A percentile compares a stretch with the other conserved stretches of the same genome.
phyloP scores from a whole-genome alignment of 2,329 filamentous ascomycete genomes.

The Metarhizium robertsii region DNA sequence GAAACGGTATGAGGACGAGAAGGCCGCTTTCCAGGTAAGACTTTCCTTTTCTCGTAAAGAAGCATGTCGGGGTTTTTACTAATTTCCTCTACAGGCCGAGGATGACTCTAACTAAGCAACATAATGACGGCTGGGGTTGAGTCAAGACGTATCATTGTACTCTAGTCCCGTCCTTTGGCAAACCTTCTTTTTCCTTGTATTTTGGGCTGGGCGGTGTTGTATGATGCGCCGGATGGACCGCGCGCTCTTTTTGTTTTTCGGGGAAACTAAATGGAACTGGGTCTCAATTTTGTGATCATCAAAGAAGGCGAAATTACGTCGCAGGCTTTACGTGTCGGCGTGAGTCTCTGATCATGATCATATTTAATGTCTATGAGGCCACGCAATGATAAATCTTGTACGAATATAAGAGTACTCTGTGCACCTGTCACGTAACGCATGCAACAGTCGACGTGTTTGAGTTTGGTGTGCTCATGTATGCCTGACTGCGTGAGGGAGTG shows the following conservation, averaged over 20 bases:
- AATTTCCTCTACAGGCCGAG: slow-evolving; percentile 34
- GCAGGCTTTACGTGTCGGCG: slow-evolving; percentile 8
- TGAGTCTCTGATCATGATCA: slow-evolving; percentile 16
- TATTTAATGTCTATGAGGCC: slow-evolving; percentile 12
- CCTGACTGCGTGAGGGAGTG: too few species aligned
- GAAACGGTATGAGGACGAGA: slow-evolving; percentile 99
- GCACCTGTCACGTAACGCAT: neutral
- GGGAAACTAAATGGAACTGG: slow-evolving; percentile 24
- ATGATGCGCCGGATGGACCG: slow-evolving; percentile 28
- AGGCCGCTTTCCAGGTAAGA: slow-evolving; percentile 82
- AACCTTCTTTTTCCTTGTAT: slow-evolving; percentile 21
- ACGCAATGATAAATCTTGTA: slow-evolving; percentile 21
- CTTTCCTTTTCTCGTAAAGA: neutral
- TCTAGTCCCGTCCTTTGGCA: slow-evolving; percentile 10
- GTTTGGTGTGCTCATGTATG: too few species aligned
- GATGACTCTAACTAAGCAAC: slow-evolving; percentile 38
- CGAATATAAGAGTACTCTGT: slow-evolving; percentile 6
- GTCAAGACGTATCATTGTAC: slow-evolving; percentile 5
- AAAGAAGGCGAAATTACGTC: slow-evolving; percentile 12
- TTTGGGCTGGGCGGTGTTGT: slow-evolving; percentile 32
- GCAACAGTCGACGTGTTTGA: neutral
- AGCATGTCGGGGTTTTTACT: neutral
- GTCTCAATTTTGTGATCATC: slow-evolving; percentile 24
- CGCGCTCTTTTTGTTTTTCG: slow-evolving; percentile 26
- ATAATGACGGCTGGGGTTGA: slow-evolving; percentile 3